Base-by-base conservation (phyloP, 805 yeast species). In the Candida dendrica region DNA sequence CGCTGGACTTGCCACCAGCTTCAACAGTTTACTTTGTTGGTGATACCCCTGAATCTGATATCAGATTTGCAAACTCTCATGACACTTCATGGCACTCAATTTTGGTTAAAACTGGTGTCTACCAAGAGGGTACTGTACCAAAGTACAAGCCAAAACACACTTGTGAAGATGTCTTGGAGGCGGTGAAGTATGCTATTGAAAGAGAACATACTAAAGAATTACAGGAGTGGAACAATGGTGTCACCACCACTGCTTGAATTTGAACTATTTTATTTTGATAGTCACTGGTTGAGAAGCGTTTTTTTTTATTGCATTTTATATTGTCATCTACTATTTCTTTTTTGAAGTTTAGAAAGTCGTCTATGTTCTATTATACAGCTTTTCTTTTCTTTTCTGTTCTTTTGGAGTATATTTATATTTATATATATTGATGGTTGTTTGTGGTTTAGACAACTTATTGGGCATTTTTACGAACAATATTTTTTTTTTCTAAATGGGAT, bases 21-120 rank as follows among this genome's bases (percentile, higher is more conserved):
- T 80, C 87, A 5, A 84, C 93, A 0, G 95, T 86, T 14, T 85
- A 85, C 61, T 86, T 85, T 64, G 93, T 85, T 40, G 95, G 95
- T 53, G 95, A 85, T 58, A 85, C 95, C 13, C 95, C 95, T 16
- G 95, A 85, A 64, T 81, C 90, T 6, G 95, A 85, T 61, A 85
- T 85, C 48, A 71, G 93, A 61, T 86, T 86, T 65, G 95, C 95
- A 41, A 85, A 85, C 66, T 80, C 89, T 16, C 91, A 84, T 63
- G 93, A 85, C 58, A 77, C 77, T 46, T 78, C 88, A 26, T 85
- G 95, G 95, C 79, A 74, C 63, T 84, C 95, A 22, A 85, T 86
- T 45, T 69, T 85, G 55, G 95, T 85, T 33, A 82, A 85, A 63
- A 85, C 95, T 32, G 95, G 95, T 59, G 95, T 85, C 43, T 85